Evolutionary conservation across 192 early-diverging fungal species (phyloP), one percentile per base, ranked within the genome.

Genomic region (Podila clonocystis): DNA sequence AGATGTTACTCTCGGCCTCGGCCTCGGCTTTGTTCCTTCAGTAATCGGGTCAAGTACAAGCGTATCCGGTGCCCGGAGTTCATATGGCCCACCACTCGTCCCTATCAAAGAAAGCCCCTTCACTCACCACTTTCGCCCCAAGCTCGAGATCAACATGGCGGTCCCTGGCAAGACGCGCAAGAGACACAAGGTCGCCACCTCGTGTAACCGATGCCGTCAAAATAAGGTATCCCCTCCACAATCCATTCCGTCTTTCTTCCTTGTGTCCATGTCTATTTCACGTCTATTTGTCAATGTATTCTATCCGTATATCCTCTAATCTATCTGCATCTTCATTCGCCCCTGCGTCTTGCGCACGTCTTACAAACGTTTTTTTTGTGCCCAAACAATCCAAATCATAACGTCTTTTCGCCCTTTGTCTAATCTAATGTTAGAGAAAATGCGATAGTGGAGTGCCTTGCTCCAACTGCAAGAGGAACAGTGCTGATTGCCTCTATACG

Each of bases 391-490:
- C 41, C 41, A 13, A 41, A 41, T 34, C 38, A 41, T 5, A 41
- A 26, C 19, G 34, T 48, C 20, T 28, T 58, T 24, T 19, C 28
- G n/a, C 50, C 36, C 20, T 59, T 38, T 33, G 20, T 63, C n/a
- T 48, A 45, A 4, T 17, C 41, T 17, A 11, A 55, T 24, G 26
- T 22, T 26, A 80, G 77, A 65, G 77, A 3, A 80, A 80, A 45
- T 80, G 77, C 48, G 77, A 80, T 57, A 73, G 77, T 30, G 77
- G 77, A 5, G 71, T 80, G 19, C 77, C 77, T 17, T 80, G 77
- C 34, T 80, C 77, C 20, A 80, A 80, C 58, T 80, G 77, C 57
- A 72, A 73, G 70, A 68, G 71, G 30, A 80, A 80, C 67, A 80
- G 72, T 9, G 70, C 71, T 12, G 77, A 80, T 45, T 80, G 77